Evolutionary conservation across 805 yeast genomes (phyloP), one percentile per base, ranked within the genome.

Genomic region (Saturnispora mendoncae): DNA sequence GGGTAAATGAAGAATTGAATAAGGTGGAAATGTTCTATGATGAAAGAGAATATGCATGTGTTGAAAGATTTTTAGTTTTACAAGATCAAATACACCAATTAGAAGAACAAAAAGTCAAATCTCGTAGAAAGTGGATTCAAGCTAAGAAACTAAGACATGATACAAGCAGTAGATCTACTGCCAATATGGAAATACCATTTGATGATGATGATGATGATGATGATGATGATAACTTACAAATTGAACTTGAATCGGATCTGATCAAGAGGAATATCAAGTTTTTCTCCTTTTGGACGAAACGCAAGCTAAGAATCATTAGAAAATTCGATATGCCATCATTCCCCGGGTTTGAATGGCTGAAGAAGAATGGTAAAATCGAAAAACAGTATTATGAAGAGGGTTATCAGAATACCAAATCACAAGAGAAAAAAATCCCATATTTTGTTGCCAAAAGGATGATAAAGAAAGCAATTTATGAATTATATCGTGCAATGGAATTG

Each of bases 1-100:
- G 94, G 94, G 67, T 85, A 4, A 80, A 82, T 41, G 40, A 50
- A 0, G 81, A 85, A 55, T 62, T 80, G 20, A 47, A 39, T 4
- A 81, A 77, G 56, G 79, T 84, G 7, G 77, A 82, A 29, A 36
- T 26, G 0, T 85, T 85, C 52, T 85, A 72, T 56, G 64, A 56
- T 33, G 74, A 69, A 24, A 75, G 70, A 48, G 94, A 84, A 51
- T 64, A 67, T 23, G 80, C 74, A 19, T 76, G 74, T 1, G 66
- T 75, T 33, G 74, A 73, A 43, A 65, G 90, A 43, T 80, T 71
- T 49, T 57, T 76, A 10, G 52, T 79, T 4, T 54, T 85, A 18
- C 83, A 81, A 54, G 83, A 75, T 49, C 95, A 85, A 57, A 55
- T 86, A 33, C 70, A 69, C 43, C 80, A 78, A 50, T 55, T 82